Base-by-base conservation (phyloP, 164 flowering plant genomes). In the Saururus chinensis region DNA sequence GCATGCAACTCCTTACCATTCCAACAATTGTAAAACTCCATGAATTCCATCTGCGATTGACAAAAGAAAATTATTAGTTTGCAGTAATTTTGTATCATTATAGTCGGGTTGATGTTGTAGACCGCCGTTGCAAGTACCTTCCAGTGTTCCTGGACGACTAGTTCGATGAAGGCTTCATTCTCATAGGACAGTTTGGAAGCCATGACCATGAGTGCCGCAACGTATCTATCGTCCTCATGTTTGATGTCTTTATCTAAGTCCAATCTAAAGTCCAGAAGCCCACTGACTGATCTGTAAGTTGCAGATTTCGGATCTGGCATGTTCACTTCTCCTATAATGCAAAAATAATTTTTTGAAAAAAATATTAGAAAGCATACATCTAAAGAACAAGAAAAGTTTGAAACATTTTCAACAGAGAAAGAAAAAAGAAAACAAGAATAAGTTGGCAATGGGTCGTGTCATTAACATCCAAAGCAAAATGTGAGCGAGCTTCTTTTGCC, bases 141-240 rank as follows among this genome's bases (percentile, higher is more conserved):
- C 63, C 63, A 60, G 19, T 9, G 25, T 0, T 60, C 19, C 4
- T 45, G n/a, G 10, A 60, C 63, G 21, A 30, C 35, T 42, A 12
- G 13, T 42, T 45, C 22, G n/a, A 48, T 48, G 54, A 45, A 60
- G 35, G 53, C 19, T 21, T 41, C 63, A 30, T 60, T 60, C 63
- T 60, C 63, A 45, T 60, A 60, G 21, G 63, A 26, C 0, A 48
- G 22, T 45, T 60, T 60, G 24, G 63, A 26, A 60, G 63, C 63
- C 63, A 60, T 60, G 37, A 60, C 53, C 4, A 53, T 19, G 22
- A 60, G 53, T 24, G 53, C 51, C 12, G 63, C 63, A n/a, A n/a
- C 14, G 37, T 20, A 42, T 51, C 51, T 60, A 2, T 10, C 53
- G 14, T 60, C 54, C 14, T 53, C 63, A 19, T 4, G 12, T 6